Conservation (phyloP, 306 rosid species). For the Lithocarpus polystachyus region DNA sequence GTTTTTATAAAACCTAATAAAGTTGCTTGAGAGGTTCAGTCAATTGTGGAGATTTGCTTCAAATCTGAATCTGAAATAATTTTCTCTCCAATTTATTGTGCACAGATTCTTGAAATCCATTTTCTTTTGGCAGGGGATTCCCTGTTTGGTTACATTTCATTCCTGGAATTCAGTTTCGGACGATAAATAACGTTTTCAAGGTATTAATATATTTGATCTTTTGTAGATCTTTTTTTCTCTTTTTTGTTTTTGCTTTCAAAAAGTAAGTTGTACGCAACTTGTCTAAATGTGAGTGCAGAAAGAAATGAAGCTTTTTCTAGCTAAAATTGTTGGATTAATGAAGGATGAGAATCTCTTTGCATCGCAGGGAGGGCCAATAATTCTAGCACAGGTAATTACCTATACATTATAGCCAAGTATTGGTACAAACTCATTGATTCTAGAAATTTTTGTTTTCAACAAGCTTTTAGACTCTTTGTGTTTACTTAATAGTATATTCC, state of each 20-base stretch:
- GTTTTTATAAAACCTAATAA: no score
- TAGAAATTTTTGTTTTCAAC: neutral
- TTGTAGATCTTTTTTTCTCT: no score
- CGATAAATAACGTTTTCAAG: conserved; percentile 29
- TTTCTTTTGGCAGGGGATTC: conserved; percentile 15
- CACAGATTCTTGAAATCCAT: neutral
- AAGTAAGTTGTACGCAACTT: neutral
- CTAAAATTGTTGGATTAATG: conserved; percentile 21
- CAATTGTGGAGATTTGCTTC: no score
- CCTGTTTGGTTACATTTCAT: conserved; percentile 32
- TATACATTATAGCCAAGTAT: neutral
- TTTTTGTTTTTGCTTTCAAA: no score
- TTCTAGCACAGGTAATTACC: conserved; percentile 21
- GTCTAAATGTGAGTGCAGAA: neutral
- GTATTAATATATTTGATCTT: neutral
- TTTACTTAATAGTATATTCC: no score
- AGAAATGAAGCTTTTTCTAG: neutral
- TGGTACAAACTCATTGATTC: neutral
- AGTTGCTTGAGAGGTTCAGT: no score
- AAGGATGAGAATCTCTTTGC: conserved; percentile 26
- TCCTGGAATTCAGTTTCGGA: conserved; percentile 27
- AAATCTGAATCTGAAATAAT: neutral
- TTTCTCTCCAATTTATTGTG: neutral
- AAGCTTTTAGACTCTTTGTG: no score
- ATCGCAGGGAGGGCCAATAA: conserved; percentile 30